Conservation (phyloP, 1,139 yeast genomes). For the Nematodospora anomalae region DNA sequence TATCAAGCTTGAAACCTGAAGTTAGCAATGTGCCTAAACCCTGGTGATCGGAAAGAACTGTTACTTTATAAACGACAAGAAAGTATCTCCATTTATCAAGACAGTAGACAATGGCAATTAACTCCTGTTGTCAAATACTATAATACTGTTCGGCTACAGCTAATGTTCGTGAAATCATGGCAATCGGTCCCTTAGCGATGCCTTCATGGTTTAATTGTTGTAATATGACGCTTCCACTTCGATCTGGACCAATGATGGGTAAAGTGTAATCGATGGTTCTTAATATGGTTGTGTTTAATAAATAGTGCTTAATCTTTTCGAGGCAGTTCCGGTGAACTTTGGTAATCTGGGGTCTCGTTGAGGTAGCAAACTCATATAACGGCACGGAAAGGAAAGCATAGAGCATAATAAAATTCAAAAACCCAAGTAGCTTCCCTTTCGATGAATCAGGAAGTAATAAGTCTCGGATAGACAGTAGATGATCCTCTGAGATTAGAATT, state of each 20-base stretch:
- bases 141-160: neutral
- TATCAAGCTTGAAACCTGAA: no score
- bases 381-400: neutral
- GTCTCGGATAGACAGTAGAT: no score
- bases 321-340: no score
- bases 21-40: no score
- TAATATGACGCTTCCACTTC: conserved; percentile 2
- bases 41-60: no score
- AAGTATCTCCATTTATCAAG: neutral
- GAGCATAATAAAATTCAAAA: neutral
- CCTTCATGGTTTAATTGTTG: neutral
- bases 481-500: no score
- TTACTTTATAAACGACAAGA: no score
- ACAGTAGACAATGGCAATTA: neutral
- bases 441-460: no score
- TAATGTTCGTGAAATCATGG: neutral
- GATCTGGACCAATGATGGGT: neutral
- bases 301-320: no score
- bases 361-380: neutral
- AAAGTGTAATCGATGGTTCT: neutral
- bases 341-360: no score
- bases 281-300: no score
- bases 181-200: neutral
- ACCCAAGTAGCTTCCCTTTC: neutral
- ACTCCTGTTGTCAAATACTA: conserved; percentile 1